Evolutionary conservation across 2,329 filamentous ascomycete genomes (phyloP).

Genomic region (Phaeophleospora eucalypticola): DNA sequence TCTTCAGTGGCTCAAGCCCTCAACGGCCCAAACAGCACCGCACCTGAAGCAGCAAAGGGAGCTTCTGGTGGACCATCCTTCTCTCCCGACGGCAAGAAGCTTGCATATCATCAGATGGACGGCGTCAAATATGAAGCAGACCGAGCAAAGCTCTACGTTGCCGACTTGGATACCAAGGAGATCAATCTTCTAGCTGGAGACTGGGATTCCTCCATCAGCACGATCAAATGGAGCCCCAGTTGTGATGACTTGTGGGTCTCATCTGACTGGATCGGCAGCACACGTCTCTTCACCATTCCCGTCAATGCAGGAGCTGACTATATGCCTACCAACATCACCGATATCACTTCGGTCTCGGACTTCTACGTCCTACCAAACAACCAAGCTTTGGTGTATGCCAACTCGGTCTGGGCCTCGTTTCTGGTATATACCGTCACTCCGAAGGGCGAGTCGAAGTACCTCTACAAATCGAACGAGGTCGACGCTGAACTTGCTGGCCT

Average conservation of each 20-base stretch:
- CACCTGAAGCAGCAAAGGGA: constrained; percentile 21
- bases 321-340: constrained; percentile 22
- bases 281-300: constrained; percentile 23
- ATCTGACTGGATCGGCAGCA: constrained; percentile 21
- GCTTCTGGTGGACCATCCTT: constrained; percentile 19
- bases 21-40: constrained; percentile 25
- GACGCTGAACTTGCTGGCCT: constrained; percentile 23
- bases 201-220: constrained; percentile 19
- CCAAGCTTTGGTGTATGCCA: constrained; percentile 9
- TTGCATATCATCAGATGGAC: constrained; percentile 24
- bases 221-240: constrained; percentile 19
- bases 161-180: constrained; percentile 19
- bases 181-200: constrained; percentile 20
- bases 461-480: constrained; percentile 19
- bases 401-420: constrained; percentile 1
- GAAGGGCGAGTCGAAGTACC: neutral
- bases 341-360: constrained; percentile 21
- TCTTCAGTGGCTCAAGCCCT: constrained; percentile 21
- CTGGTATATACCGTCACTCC: neutral
- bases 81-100: constrained; percentile 22
- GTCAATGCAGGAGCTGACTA: constrained; percentile 22
- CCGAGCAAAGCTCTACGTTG: constrained; percentile 23
- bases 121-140: constrained; percentile 24
- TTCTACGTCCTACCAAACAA: constrained; percentile 22
- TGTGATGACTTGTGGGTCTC: constrained; percentile 19